Percentiles rank a stretch among this genome's conserved stretches.
Evolutionary conservation across 2,329 filamentous ascomycete genomes (phyloP).

Genomic region (Ophiostoma sp.): DNA sequence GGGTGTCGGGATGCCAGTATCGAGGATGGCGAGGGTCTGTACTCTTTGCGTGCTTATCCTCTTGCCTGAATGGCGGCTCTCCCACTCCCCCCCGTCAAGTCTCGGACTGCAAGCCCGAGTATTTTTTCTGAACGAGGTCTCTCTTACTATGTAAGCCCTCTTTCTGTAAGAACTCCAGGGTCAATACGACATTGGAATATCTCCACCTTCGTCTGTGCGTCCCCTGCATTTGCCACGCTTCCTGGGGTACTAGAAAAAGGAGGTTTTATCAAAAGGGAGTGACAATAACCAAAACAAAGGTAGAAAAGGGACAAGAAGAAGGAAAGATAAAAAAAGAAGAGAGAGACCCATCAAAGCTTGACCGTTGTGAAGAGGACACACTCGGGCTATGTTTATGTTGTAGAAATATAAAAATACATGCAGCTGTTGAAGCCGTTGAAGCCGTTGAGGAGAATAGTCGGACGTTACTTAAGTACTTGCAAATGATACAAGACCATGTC

Average conservation of each 20-base stretch:
- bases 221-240: neutral
- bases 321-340: neutral
- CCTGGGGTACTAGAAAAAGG: constrained; percentile 3
- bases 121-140: neutral
- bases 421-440: neutral
- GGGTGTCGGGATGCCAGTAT: neutral
- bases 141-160: too few species aligned
- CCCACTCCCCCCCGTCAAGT: neutral
- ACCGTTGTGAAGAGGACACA: neutral
- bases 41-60: neutral
- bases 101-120: neutral
- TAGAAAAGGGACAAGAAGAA: neutral
- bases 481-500: neutral
- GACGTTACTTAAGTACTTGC: too few species aligned
- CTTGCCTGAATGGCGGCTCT: neutral
- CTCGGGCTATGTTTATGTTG: neutral
- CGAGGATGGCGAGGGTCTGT: neutral
- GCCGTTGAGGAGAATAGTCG: too few species aligned
- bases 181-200: neutral
- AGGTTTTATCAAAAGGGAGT: neutral
- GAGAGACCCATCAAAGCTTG: neutral
- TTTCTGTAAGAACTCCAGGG: neutral
- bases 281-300: neutral
- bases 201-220: constrained; percentile 6
- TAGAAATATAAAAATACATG: neutral